Base-by-base conservation (phyloP, 345 rosid genomes). In the Citropsis articulata region DNA sequence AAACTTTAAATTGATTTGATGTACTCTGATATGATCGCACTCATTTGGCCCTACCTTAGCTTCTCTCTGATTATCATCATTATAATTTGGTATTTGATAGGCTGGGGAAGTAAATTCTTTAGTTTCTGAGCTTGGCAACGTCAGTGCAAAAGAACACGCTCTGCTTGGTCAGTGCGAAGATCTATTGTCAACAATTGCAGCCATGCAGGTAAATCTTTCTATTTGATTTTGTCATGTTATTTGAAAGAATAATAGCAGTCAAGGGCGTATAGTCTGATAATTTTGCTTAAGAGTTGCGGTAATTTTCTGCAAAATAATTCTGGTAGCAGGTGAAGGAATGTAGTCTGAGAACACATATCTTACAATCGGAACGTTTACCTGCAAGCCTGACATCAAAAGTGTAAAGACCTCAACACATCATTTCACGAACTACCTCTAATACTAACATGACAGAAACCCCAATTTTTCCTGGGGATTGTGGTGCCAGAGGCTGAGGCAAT, bases 281-380 rank as follows among this genome's bases (percentile, higher is more conserved):
- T 66, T 28, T 63, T 63, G 67, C 19, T 28, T 3, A 13, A 45
- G 50, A 45, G 50, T 45, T 45, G 50, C 5, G 0, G 21, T 66
- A 21, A 66, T 59, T 42, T 27, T 35, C 48, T 72, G 61, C 30
- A 25, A 35, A 65, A 5, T 68, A 10, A 61, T 66, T 19, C 50
- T 30, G 66, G 77, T 65, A 57, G 31, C 92, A 95, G 99, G 96
- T 89, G 67, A 86, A 76, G 31, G 97, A 93, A 82, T 82, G 83
- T 61, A 92, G 97, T 78, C 75, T 90, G 84, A 87, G 86, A 84
- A 85, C 95, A 19, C 94, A 91, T 73, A 70, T 81, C 25, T 25
- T 88, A 80, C 99, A 95, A 73, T 77, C 68, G 75, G 82, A 81
- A 68, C 78, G 75, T 6, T 33, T 70, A 35, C 81, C 85, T 77